Evolutionary conservation across 306 rosid species (phyloP), one percentile per base, ranked within the genome.

Genomic region (barrel medic (Medicago truncatula)): DNA sequence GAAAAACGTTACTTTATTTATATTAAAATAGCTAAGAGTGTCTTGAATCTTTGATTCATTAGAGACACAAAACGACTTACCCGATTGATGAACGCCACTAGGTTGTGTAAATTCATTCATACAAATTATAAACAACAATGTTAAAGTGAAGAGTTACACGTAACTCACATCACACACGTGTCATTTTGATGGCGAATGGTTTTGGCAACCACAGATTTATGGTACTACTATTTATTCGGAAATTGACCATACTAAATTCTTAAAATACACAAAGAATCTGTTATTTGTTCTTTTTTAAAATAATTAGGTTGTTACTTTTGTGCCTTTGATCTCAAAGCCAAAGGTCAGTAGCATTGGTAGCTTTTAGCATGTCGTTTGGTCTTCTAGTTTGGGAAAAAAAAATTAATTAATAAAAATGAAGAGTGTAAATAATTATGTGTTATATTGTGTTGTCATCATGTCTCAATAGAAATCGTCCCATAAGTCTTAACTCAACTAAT

Each of bases 101-200:
- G 16, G 39, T 67, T 57, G 85, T 86, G 81, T 34, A 34, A 34
- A 34, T 34, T 76, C 49, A 15, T 40, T 21, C 8, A 50, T 44
- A 31, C 18, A 39, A 38, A 47, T 49, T 11, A 73, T 82, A 62
- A 46, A 56, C 62, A 54, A 78, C 56, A 56, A 13, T 41, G 14
- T 39, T 63, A 3, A 67, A 83, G 66, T 6, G 58, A 16, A 70
- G 34, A 40, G 65, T 63, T 79, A 75, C 88, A 64, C 78, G 80
- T 84, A 72, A 74, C 70, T 36, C 49, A 21, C 34, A 21, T 63
- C 21, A 28, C 11, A 63, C 82, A 75, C 85, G 63, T 81, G 90
- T 82, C 86, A 25, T 59, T 67, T 50, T 68, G 38, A 2, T n/a
- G 79, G 58, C 76, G 6, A 60, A 61, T 56, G 73, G 70, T 31